These are phyloP conservation scores for Boletus reticulatus DNA, from an alignment of 768 basidiomycete genomes.

Conservation along the genomic window DNA sequence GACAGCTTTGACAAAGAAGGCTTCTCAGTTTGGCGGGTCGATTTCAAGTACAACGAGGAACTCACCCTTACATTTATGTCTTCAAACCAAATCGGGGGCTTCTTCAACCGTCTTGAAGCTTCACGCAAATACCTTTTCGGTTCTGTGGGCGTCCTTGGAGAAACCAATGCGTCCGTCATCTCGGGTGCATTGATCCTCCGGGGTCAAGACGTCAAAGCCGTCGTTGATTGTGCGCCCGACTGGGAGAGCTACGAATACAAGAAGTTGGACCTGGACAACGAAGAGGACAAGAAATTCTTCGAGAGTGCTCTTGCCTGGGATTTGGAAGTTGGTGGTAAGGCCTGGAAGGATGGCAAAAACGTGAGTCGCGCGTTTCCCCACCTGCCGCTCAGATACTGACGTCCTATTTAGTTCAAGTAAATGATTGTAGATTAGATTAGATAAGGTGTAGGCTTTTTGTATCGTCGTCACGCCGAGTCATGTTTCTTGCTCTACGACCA, in stretches of 20 bases:
- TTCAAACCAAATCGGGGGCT: conserved; percentile 88
- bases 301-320: conserved; percentile 95
- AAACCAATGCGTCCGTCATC: conserved; percentile 74
- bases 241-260: conserved; percentile 86
- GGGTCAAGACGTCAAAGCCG: conserved; percentile 69
- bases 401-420: conserved; percentile 21
- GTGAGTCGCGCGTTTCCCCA: conserved; percentile 46
- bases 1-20: conserved; percentile 82
- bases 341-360: conserved; percentile 89
- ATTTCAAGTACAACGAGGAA: conserved; percentile 97
- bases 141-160: conserved; percentile 88
- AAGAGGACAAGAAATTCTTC: conserved; percentile 84
- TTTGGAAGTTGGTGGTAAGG: conserved; percentile 82
- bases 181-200: conserved; percentile 80
- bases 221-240: conserved; percentile 82
- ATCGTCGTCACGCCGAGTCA: conserved; percentile 4
- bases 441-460: conserved; percentile 23
- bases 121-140: conserved; percentile 97
- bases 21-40: conserved; percentile 87
- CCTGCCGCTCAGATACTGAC: background rate
- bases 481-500: background rate
- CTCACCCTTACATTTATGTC: conserved; percentile 94
- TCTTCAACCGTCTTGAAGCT: conserved; percentile 97
- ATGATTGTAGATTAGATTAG: conserved; percentile 12
- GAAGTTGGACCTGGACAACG: conserved; percentile 70